A percentile compares a stretch with the other conserved stretches of the same genome.
These are phyloP conservation scores for Candida buenavistaensis DNA, from an alignment of 1,139 yeast species.

Conservation along the genomic window DNA sequence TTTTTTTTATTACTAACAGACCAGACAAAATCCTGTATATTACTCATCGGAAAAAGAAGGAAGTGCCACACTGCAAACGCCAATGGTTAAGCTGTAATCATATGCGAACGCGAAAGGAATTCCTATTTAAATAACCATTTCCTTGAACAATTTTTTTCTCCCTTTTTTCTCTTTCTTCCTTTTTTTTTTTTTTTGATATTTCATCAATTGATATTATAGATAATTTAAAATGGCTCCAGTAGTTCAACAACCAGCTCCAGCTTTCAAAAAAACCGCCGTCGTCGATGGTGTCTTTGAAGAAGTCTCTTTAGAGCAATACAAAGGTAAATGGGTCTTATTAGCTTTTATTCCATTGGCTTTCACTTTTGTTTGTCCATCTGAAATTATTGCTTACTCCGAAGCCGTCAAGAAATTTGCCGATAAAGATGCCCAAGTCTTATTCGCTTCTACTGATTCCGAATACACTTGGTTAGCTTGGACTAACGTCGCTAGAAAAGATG, in stretches of 20 bases:
- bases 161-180: no score
- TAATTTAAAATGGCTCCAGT: slow-evolving; percentile 78
- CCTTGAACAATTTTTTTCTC: no score
- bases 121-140: no score
- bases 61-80: no score
- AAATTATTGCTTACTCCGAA: slow-evolving; percentile 96
- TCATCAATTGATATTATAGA: no score
- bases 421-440: slow-evolving; percentile 84
- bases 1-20: no score
- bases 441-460: slow-evolving; percentile 98
- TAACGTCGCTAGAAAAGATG: slow-evolving; percentile 92
- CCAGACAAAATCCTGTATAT: no score
- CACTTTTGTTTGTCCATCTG: slow-evolving; percentile 99
- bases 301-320: slow-evolving; percentile 88
- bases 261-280: slow-evolving; percentile 95
- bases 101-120: no score
- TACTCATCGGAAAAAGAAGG: no score
- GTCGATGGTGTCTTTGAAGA: slow-evolving; percentile 95
- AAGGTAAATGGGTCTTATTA: slow-evolving; percentile 96
- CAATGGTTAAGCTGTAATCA: no score
- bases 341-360: slow-evolving; percentile 98
- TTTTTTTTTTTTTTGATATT: no score
- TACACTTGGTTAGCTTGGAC: slow-evolving; percentile 98
- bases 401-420: slow-evolving; percentile 87
- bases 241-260: slow-evolving; percentile 94